Base-by-base conservation (phyloP, 179 eudicot genomes). In the Carnegiea gigantea region DNA sequence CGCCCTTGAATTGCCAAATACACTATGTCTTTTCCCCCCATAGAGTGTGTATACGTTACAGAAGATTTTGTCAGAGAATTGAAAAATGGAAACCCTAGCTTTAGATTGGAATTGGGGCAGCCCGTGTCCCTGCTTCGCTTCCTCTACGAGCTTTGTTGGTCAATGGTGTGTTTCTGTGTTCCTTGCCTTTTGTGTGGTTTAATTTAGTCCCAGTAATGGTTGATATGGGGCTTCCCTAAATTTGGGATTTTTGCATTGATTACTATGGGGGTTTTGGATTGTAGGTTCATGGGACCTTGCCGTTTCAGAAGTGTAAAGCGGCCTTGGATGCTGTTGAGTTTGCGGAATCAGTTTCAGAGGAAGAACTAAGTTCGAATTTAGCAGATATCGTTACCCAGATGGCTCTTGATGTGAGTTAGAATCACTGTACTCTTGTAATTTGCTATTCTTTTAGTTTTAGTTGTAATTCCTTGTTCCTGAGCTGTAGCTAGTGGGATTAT, bases 331-430 rank as follows among this genome's bases (percentile, higher is more conserved):
- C 95, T 5, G 98, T 90, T 33, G 92, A 89, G 84, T 92, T 90
- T 80, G 83, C 73, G 53, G 98, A 92, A 75, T 76, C 84, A 36
- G 84, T 73, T 44, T 84, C 90, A 0, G 88, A 88, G 28, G 95
- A 89, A 38, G 97, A 92, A n/a, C 62, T 92, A 18, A 89, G 89
- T 70, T 97, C 99, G 13, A 83, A 80, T 89, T 92, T 97, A 72
- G 98, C 97, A 0, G 99, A 97, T 91, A 84, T 93, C 71, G 90
- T 97, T 54, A 78, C 98, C 59, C 99, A 97, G 79, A 89, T 95
- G 92, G 98, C 97, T 78, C 95, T 51, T 9, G 57, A 51, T 51
- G 57, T 51, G 57, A 51, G 57, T 51, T 51, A 40, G 17, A 51
- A 51, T 12, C 18, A 12, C 57, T 51, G 4, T 12, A 12, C 57